Conservation (phyloP, 2,329 filamentous ascomycete species). For the Exophiala alcalophila region DNA sequence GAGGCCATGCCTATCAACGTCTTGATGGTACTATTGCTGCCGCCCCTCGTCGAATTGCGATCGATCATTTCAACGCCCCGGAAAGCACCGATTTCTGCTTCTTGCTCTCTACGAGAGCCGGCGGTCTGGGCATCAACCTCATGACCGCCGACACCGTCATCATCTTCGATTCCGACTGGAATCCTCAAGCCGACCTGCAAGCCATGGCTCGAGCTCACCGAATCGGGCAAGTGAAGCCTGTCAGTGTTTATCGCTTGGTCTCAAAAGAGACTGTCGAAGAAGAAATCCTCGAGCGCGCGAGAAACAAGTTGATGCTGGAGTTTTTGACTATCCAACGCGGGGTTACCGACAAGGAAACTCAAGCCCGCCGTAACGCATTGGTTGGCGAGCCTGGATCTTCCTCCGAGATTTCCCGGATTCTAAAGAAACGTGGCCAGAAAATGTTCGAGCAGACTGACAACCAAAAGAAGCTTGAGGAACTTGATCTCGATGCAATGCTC, state of each 20-base stretch:
- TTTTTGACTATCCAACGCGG: slow-evolving; percentile 96
- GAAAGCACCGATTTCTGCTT: slow-evolving; percentile 96
- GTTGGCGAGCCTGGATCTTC: slow-evolving; percentile 79
- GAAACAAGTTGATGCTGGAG: slow-evolving; percentile 95
- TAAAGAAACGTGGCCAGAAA: slow-evolving; percentile 97
- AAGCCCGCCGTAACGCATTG: slow-evolving; percentile 57
- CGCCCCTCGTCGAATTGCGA: slow-evolving; percentile 82
- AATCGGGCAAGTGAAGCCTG: slow-evolving; percentile 93
- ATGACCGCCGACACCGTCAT: slow-evolving; percentile 99
- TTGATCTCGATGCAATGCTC: slow-evolving; percentile 95
- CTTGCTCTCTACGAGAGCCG: slow-evolving; percentile 87
- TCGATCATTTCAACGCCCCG: slow-evolving; percentile 98
- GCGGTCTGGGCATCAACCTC: slow-evolving; percentile 96
- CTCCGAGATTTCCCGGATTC: slow-evolving; percentile 91
- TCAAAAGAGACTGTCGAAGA: slow-evolving; percentile 99
- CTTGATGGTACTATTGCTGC: slow-evolving; percentile 93
- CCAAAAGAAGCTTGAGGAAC: slow-evolving; percentile 91
- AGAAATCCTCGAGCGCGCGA: slow-evolving; percentile 90
- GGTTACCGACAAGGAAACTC: slow-evolving; percentile 88
- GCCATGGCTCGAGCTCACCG: slow-evolving; percentile 98
- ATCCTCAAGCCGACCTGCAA: slow-evolving; percentile 94
- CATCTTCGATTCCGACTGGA: slow-evolving; percentile 98
- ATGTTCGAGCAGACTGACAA: slow-evolving; percentile 98
- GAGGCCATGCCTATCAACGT: slow-evolving; percentile 92
- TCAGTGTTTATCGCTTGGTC: slow-evolving; percentile 93